A percentile compares a stretch with the other conserved stretches of the same genome.
phyloP scores from a whole-genome alignment of 495 filamentous ascomycete species.

The Sordaria brevicollis region DNA sequence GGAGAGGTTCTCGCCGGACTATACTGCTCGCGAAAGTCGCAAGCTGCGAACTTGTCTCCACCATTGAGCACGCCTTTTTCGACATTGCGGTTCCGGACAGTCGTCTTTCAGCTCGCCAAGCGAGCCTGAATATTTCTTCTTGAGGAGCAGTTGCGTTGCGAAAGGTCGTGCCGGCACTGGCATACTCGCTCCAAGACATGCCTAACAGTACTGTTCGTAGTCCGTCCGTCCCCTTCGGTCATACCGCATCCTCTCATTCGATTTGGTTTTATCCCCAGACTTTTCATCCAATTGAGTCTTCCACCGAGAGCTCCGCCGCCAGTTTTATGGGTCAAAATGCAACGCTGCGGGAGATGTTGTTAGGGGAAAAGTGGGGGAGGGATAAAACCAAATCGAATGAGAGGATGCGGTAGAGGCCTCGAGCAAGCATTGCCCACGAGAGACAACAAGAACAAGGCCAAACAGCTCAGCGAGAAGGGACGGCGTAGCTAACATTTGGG shows the following conservation, averaged over 20 bases:
- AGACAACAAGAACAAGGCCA: neutral
- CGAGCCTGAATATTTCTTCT: neutral
- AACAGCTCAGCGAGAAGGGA: neutral
- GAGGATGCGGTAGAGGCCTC: too few relatives aligned
- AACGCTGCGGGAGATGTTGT: too few relatives aligned
- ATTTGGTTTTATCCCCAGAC: neutral
- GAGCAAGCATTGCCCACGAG: neutral
- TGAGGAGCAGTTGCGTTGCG: neutral
- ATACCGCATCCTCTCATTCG: neutral
- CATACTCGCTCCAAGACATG: slow-evolving; percentile 12
- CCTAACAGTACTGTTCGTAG: slow-evolving; percentile 16
- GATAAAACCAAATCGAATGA: too few relatives aligned
- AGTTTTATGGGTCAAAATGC: too few relatives aligned
- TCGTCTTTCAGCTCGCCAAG: neutral
- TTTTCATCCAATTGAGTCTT: too few relatives aligned
- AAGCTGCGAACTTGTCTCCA: neutral
- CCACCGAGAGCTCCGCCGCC: too few relatives aligned
- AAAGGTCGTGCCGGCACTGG: slow-evolving; percentile 10
- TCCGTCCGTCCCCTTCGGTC: neutral
- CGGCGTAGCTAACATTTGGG: slow-evolving; percentile 4
- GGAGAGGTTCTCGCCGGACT: neutral
- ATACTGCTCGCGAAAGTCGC: neutral
- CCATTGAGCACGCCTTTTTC: neutral
- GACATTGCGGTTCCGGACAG: neutral
- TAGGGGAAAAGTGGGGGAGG: too few relatives aligned